Evolutionary conservation across 2,329 filamentous ascomycete genomes (phyloP), one percentile per base, ranked within the genome.

Genomic region (Pseudocercospora pini-densiflorae): DNA sequence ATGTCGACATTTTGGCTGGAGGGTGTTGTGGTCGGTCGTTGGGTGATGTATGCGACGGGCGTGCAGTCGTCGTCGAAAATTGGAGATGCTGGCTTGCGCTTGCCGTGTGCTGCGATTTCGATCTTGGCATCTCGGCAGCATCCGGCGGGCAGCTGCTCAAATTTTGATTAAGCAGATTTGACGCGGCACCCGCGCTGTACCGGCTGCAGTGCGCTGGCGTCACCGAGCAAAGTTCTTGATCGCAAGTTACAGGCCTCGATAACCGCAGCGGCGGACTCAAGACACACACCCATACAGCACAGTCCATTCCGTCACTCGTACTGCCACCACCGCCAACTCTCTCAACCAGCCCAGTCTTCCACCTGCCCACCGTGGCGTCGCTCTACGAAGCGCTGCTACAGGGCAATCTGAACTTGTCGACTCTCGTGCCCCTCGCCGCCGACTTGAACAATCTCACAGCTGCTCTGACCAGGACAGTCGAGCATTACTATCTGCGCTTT

Each of bases 1-100:
- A 88, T 79, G 86, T 83, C 83, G 87, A 88, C 87, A 89, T 89
- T 82, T 81, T 88, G 82, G 71, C 71, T 66, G 68, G 57, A 21
- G 10, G 57, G 23, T 19, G 27, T 36, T 16, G 36, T 27, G 58
- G 19, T 43, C 19, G 29, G 16, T 33, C 24, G 51, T 62, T 65
- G 63, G 63, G 63, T 65, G 63, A 61, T 49, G 51, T 36, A 59
- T 61, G 55, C 45, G 45, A 55, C 49, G 33, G 36, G n/a, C 40
- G 59, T 61, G 40, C 43, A 29, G 51, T 27, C 51, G 23, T 55
- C 24, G 23, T 55, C 27, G 23, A 27, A 55, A 55, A 27, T 55
- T 55, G 51, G 51, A 55, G 51, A 55, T 55, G 51, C 51, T n/a
- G 40, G 16, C 40, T 19, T 43, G 40, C 40, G 40, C 40, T 19